Evolutionary conservation across 257 asterid genomes (phyloP).

Genomic region (Penstemon barbatus): DNA sequence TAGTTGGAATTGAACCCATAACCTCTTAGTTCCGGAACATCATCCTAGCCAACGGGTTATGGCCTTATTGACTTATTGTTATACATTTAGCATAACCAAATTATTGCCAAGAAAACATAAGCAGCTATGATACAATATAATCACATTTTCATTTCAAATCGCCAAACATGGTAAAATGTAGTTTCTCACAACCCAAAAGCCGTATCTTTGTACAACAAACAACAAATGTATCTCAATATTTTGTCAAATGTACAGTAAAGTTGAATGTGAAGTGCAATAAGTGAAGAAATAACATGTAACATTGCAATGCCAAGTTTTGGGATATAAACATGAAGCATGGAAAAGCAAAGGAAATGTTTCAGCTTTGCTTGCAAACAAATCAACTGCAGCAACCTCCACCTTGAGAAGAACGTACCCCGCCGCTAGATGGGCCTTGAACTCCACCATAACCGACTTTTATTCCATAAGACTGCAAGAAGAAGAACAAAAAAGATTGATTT

Average conservation of each 20-base stretch:
- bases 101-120: background rate
- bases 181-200: background rate
- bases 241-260: conserved; percentile 18
- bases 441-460: conserved; percentile 91
- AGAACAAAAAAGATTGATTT: background rate
- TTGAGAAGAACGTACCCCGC: conserved; percentile 75
- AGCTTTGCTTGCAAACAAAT: conserved; percentile 13
- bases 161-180: background rate
- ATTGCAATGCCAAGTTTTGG: background rate
- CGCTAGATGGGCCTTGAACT: conserved; percentile 73
- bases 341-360: conserved; percentile 5
- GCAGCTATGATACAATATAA: conserved; percentile 6
- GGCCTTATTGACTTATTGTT: background rate
- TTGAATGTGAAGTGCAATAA: background rate
- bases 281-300: conserved; percentile 4
- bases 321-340: conserved; percentile 1
- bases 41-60: no score
- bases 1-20: no score
- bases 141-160: background rate
- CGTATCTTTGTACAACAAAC: conserved; percentile 19
- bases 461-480: conserved; percentile 69
- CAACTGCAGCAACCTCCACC: conserved; percentile 90
- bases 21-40: no score
- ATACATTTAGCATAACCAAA: background rate
- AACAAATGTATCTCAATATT: background rate